A percentile compares a stretch with the other conserved stretches of the same genome.
These are phyloP conservation scores for Neopestalotiopsis clavispora DNA, from an alignment of 2,329 filamentous ascomycete species.

Conservation along the genomic window DNA sequence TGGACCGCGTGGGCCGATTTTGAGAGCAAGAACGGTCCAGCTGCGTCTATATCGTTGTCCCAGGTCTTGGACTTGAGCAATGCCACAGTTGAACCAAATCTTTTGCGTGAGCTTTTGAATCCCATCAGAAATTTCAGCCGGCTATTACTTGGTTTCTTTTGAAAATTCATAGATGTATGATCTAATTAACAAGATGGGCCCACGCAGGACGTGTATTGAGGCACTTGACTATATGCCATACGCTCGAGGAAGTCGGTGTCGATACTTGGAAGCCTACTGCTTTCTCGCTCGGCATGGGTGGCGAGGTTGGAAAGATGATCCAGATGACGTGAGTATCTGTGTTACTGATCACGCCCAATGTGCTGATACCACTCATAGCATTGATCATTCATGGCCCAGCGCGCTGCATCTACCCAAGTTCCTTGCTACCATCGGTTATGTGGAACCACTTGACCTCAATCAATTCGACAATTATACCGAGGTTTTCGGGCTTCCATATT, in stretches of 20 bases:
- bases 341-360: no score
- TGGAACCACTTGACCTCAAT: conserved; percentile 26
- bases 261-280: conserved; percentile 32
- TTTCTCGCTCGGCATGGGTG: conserved; percentile 31
- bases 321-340: conserved; percentile 13
- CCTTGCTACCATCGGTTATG: conserved; percentile 29
- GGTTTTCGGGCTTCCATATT: conserved; percentile 27
- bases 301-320: conserved; percentile 31
- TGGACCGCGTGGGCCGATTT: conserved; percentile 32
- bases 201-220: background rate
- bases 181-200: background rate
- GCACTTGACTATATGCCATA: background rate
- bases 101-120: background rate
- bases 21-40: background rate
- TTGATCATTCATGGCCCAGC: conserved; percentile 23
- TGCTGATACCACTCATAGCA: background rate
- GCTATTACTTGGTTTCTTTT: background rate
- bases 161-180: background rate
- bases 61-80: background rate
- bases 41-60: background rate
- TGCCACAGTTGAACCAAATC: background rate
- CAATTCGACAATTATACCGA: conserved; percentile 26
- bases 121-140: no score
- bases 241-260: conserved; percentile 29
- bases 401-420: conserved; percentile 26